These are phyloP conservation scores for Canariomyces notabilis DNA, from an alignment of 2,329 filamentous ascomycete genomes.

Conservation along the genomic window DNA sequence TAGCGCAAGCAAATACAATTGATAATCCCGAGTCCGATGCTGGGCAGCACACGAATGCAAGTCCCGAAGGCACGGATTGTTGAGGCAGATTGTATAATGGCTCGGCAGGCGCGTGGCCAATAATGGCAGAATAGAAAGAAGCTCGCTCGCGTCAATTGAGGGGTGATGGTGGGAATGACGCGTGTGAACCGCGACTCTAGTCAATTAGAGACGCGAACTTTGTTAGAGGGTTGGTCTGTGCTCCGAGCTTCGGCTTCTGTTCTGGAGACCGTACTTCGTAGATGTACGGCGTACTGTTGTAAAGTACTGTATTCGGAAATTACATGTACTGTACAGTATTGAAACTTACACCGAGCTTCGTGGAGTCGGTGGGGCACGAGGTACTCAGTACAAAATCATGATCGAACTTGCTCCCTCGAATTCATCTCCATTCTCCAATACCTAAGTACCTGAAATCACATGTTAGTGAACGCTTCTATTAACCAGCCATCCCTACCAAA, in stretches of 20 bases:
- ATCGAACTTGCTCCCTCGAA: too few species aligned
- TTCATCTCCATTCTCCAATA: too few species aligned
- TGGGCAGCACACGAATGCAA: background rate
- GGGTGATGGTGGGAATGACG: conserved; percentile 1
- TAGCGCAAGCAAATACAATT: background rate
- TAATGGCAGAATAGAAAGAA: background rate
- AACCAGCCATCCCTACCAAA: too few species aligned
- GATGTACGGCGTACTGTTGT: too few species aligned
- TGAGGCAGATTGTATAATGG: background rate
- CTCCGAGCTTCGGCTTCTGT: background rate
- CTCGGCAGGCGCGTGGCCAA: background rate
- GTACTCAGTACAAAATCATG: too few species aligned
- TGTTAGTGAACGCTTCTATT: too few species aligned
- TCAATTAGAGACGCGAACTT: conserved; percentile 4
- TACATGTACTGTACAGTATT: too few species aligned
- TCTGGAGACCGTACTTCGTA: too few species aligned
- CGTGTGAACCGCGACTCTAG: conserved; percentile 5
- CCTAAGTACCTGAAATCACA: too few species aligned
- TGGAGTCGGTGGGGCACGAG: too few species aligned
- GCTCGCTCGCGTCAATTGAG: background rate
- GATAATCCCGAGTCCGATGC: background rate
- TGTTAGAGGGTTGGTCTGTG: conserved; percentile 12
- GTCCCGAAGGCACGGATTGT: background rate
- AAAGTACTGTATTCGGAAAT: background rate
- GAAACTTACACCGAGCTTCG: too few species aligned